A percentile compares a stretch with the other conserved stretches of the same genome.
phyloP scores from a whole-genome alignment of 2,329 filamentous ascomycete genomes.

The Cephalotrichum gorgonifer region DNA sequence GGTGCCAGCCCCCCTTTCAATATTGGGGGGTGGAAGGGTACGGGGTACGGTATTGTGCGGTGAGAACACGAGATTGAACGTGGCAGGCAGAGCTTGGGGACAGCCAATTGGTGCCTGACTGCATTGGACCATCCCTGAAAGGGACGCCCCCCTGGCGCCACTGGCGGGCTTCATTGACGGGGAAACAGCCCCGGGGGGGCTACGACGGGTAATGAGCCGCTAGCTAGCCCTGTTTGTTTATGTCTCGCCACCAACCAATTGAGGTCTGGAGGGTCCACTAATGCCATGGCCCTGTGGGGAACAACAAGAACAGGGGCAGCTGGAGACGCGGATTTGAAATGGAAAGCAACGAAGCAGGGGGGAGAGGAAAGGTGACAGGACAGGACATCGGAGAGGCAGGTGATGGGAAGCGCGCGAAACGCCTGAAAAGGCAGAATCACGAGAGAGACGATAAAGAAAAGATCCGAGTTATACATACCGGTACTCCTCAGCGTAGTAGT shows the following conservation, averaged over 20 bases:
- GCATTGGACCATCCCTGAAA: conserved; percentile 5
- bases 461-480: conserved; percentile 35
- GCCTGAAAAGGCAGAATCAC: neutral
- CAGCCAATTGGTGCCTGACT: conserved; percentile 6
- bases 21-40: neutral
- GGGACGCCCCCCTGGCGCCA: conserved; percentile 5
- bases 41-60: neutral
- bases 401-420: neutral
- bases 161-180: conserved; percentile 2
- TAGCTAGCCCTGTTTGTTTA: neutral
- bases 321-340: neutral
- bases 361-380: neutral
- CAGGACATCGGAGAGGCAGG: too few relatives aligned
- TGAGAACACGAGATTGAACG: conserved; percentile 4
- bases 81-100: neutral
- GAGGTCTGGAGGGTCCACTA: neutral
- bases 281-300: neutral
- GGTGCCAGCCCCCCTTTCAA: conserved; percentile 6
- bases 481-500: conserved; percentile 34
- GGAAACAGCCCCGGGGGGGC: neutral
- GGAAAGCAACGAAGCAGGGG: too few relatives aligned
- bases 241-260: neutral
- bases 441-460: neutral
- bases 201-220: neutral
- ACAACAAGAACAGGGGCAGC: neutral